A percentile compares a stretch with the other conserved stretches of the same genome.
Evolutionary conservation across 192 early-diverging fungal species (phyloP).

Genomic region (Podochytrium sp.): DNA sequence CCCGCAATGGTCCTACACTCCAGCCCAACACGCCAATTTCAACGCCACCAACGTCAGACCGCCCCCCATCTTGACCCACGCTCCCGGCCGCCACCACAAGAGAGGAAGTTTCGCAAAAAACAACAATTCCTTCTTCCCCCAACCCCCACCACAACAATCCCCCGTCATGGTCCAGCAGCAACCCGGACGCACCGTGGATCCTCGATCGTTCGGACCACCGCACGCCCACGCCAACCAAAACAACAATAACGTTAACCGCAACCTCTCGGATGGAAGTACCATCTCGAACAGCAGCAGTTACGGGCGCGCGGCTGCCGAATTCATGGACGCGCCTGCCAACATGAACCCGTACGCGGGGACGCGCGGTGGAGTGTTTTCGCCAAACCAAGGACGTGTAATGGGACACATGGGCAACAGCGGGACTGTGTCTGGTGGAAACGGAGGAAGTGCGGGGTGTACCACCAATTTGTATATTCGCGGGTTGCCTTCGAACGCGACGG

Average conservation of each 20-base stretch:
- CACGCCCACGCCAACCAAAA: too few relatives aligned
- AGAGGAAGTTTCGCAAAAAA: neutral
- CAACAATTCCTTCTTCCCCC: neutral
- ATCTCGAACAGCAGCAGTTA: slow-evolving; percentile 4
- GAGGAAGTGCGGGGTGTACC: slow-evolving; percentile 24
- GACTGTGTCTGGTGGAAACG: neutral
- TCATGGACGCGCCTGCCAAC: neutral
- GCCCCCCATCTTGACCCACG: neutral
- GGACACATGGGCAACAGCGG: neutral
- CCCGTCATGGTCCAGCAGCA: too few relatives aligned
- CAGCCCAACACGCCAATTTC: neutral
- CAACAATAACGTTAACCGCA: neutral
- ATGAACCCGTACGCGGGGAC: neutral
- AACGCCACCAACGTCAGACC: neutral
- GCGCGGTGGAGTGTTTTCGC: neutral
- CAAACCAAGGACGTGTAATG: neutral
- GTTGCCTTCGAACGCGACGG: slow-evolving; percentile 65
- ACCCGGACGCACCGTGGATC: neutral
- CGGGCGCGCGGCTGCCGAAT: neutral
- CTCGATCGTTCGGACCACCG: too few relatives aligned
- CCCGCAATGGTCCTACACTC: neutral
- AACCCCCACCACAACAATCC: neutral
- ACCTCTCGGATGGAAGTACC: slow-evolving; percentile 9
- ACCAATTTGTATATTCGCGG: slow-evolving; percentile 85
- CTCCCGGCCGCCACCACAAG: neutral